These are phyloP conservation scores for Dendryphion nanum DNA, from an alignment of 2,329 filamentous ascomycete species.

Conservation along the genomic window DNA sequence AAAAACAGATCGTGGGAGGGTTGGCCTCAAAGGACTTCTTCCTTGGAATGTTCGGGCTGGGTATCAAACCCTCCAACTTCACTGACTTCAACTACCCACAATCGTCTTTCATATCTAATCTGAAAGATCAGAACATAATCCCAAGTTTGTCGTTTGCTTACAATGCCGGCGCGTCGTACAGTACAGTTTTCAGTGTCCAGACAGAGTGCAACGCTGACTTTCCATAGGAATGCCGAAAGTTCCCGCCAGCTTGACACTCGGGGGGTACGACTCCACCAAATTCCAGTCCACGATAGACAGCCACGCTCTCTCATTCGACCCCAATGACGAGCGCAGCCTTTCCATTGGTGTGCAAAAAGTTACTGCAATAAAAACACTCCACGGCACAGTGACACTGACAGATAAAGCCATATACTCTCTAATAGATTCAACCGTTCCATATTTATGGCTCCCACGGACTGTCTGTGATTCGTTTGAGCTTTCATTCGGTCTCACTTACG, in stretches of 20 bases:
- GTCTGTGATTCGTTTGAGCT: slow-evolving; percentile 29
- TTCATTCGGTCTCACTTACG: slow-evolving; percentile 30
- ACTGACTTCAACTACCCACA: slow-evolving; percentile 32
- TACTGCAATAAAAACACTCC: slow-evolving; percentile 1
- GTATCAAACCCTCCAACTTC: slow-evolving; percentile 37
- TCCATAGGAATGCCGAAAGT: slow-evolving; percentile 13
- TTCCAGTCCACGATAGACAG: slow-evolving; percentile 12
- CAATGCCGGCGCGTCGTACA: slow-evolving; percentile 34
- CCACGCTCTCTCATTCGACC: not conserved
- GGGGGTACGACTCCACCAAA: slow-evolving; percentile 42
- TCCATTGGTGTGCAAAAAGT: slow-evolving; percentile 3
- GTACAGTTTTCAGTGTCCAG: too few relatives aligned
- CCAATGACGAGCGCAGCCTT: slow-evolving; percentile 1
- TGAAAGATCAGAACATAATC: slow-evolving; percentile 11
- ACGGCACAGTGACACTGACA: slow-evolving; percentile 13
- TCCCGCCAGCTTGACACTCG: slow-evolving; percentile 37
- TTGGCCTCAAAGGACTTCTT: slow-evolving; percentile 33
- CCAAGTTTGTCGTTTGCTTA: slow-evolving; percentile 34
- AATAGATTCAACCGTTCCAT: slow-evolving; percentile 30
- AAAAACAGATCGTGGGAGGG: slow-evolving; percentile 37
- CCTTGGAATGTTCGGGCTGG: slow-evolving; percentile 32
- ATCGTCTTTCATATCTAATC: slow-evolving; percentile 27
- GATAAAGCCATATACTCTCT: slow-evolving; percentile 11
- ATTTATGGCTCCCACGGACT: slow-evolving; percentile 30
- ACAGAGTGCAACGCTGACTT: not conserved